phyloP scores from a whole-genome alignment of 768 basidiomycete species.

The Psilocybe subaeruginosa region DNA sequence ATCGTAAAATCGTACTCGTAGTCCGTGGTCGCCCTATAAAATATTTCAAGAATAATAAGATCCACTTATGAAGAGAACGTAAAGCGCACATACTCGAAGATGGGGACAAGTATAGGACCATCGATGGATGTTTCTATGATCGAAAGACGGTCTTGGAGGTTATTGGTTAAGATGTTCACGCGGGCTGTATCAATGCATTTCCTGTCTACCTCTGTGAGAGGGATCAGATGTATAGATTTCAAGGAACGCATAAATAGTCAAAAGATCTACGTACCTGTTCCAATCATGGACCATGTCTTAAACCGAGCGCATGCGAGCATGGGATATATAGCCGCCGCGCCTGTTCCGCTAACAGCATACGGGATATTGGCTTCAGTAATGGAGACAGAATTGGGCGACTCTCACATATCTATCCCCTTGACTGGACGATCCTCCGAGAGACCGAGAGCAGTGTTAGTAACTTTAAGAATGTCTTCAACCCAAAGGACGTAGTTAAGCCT shows the following conservation, averaged over 20 bases:
- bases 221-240: background rate
- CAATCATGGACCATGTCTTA: slow-evolving; percentile 8
- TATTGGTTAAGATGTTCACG: background rate
- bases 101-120: background rate
- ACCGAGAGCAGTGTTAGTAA: background rate
- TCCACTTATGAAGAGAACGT: background rate
- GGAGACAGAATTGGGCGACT: background rate
- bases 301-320: slow-evolving; percentile 3
- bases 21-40: background rate
- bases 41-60: background rate
- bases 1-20: slow-evolving; percentile 8
- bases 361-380: background rate
- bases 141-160: background rate
- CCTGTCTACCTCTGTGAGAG: background rate
- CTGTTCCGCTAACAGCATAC: slow-evolving; percentile 5
- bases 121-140: background rate
- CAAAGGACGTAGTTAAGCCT: slow-evolving; percentile 11
- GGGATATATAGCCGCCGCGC: slow-evolving; percentile 6
- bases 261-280: background rate
- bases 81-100: background rate
- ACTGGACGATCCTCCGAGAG: slow-evolving; percentile 4
- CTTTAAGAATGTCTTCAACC: slow-evolving; percentile 5
- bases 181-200: background rate
- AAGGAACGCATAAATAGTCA: background rate
- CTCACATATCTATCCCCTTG: slow-evolving; percentile 3